Evolutionary conservation across 805 yeast genomes (phyloP), one percentile per base, ranked within the genome.

Genomic region (Zygosaccharomyces pseudorouxii): DNA sequence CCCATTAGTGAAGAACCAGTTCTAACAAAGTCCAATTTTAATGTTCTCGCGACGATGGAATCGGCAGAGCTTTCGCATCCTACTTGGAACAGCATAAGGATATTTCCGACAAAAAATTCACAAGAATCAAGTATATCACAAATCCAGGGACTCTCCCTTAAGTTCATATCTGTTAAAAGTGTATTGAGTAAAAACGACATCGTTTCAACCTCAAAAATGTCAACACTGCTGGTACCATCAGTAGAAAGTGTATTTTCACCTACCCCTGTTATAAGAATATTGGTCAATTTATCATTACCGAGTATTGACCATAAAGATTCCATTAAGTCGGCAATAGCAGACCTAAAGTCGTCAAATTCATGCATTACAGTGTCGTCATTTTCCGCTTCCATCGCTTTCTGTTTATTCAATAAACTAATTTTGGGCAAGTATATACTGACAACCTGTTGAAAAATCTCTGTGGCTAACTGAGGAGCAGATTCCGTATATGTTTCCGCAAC

Each of bases 301-400:
- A 88, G 71, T 4, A 86, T 71, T 0, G 89, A 78, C 70, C 84
- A 87, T 1, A 84, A 66, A 0, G 80, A 72, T 47, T 89, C 93
- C 54, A 87, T 78, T 33, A 90, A 72, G 56, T 93, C 98, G 1
- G 84, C 77, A 8, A 85, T 84, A 52, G 85, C 92, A 28, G 79
- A 69, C 56, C 97, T 75, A 64, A 80, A 92, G 22, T 80, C 75
- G 19, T 68, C 66, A 58, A 89, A 87, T 54, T 84, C 95, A 48
- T 64, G 62, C 3, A 63, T 22, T 11, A 54, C 42, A 5, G 63
- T 47, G 18, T 50, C 60, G 19, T 58, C 59, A 14, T 56, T 58
- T 2, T 63, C 63, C 4, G 64, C 60, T 31, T 71, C 72, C 6
- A 66, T 52, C 4, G 66, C 56, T 14, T 71, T 67, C 16, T 70